These are phyloP conservation scores for Vaccinium myrtillus DNA, from an alignment of 148 eudicot species.

Conservation along the genomic window DNA sequence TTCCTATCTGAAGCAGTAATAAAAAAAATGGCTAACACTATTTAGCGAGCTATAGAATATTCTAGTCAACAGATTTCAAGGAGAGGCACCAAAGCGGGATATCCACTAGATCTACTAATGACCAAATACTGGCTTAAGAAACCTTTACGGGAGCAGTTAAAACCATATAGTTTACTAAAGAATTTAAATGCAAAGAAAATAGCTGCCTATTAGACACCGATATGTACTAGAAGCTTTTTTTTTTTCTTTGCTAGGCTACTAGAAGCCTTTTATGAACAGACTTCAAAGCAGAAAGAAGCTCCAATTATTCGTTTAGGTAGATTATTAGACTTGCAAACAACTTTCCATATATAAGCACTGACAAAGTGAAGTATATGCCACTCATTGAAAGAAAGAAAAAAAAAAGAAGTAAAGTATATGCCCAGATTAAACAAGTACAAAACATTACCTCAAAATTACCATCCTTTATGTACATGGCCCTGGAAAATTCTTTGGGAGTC, in stretches of 20 bases:
- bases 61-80: neutral
- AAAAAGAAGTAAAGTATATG: too few relatives aligned
- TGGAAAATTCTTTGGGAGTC: constrained; percentile 56
- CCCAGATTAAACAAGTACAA: neutral
- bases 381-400: too few relatives aligned
- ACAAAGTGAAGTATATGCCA: too few relatives aligned
- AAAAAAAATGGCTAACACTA: neutral
- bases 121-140: neutral
- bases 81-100: neutral
- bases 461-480: constrained; percentile 30
- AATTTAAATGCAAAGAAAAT: too few relatives aligned
- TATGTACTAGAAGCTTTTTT: too few relatives aligned
- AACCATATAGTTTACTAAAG: too few relatives aligned
- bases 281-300: neutral
- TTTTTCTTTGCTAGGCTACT: too few relatives aligned
- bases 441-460: constrained; percentile 46
- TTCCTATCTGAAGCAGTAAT: neutral
- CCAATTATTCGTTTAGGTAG: neutral
- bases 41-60: neutral
- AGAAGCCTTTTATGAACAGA: neutral
- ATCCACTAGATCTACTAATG: neutral
- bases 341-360: neutral
- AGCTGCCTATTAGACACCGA: too few relatives aligned
- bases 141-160: neutral
- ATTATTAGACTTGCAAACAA: neutral